Evolutionary conservation across 192 early-diverging fungal species (phyloP), one percentile per base, ranked within the genome.

Genomic region (Phlyctochytrium arcticum): DNA sequence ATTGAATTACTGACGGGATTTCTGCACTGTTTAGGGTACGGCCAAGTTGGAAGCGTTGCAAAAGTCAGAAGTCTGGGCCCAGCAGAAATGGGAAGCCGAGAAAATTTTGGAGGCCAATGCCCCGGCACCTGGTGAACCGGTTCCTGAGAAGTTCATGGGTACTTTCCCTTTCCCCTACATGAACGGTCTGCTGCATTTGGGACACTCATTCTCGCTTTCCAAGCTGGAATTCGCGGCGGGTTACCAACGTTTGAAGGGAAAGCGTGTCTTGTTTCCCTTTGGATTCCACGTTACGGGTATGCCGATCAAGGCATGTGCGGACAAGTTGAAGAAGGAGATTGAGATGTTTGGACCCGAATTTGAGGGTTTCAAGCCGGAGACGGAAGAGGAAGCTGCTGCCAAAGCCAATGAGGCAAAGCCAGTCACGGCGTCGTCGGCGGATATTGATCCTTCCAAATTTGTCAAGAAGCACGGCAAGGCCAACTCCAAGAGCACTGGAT

Each of bases 271-370:
- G 55, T 93, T 96, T 53, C 97, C 97, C 23, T 89, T 95, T 67
- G 95, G 95, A 32, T 99, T 98, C 87, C 97, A 99, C 66, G 90
- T 88, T 49, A 97, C 97, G 7, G 97, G 97, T 39, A 99, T 99
- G 97, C 97, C 97, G 29, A 99, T 99, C 80, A 96, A 93, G 84
- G 90, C 92, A 29, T 90, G 87, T 69, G 90, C 92, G 24, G 92
- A 94, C 75, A 94, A 92, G 74, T 72, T 94, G 55, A 77, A 80
- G 57, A 85, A 87, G 51, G 92, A 94, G 77, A 77, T 94, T 35
- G 88, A 83, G 62, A 70, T 89, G 77, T 94, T 93, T 79, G 92
- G 92, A 39, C 75, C 80, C 51, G 76, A 88, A 59, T 92, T 92
- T 75, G 80, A 83, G 57, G 60, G 60, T 27, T 82, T 51, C 60